phyloP scores from a whole-genome alignment of 495 filamentous ascomycete genomes.

The Podospora bellae-mahoneyi region DNA sequence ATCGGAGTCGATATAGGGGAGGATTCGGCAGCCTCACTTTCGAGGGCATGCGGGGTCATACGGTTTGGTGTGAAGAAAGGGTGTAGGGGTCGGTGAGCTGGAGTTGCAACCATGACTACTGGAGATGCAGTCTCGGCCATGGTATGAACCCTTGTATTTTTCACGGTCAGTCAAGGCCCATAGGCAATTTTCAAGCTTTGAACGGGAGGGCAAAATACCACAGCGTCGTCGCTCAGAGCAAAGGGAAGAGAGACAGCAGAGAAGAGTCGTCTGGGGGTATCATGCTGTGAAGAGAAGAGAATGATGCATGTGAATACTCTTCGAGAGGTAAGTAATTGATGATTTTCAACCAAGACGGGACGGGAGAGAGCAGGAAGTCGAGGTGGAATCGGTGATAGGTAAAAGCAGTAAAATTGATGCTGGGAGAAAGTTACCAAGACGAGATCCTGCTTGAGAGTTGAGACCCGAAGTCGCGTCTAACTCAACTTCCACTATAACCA shows the following conservation, averaged over 20 bases:
- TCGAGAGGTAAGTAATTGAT: too few relatives aligned
- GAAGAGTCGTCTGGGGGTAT: neutral
- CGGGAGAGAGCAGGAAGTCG: too few relatives aligned
- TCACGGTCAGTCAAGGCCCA: neutral
- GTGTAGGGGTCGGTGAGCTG: conserved; percentile 27
- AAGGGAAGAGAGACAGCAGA: neutral
- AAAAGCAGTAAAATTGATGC: neutral
- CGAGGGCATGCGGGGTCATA: neutral
- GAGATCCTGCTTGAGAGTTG: neutral
- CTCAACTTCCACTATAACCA: neutral
- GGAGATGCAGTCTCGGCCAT: conserved; percentile 27
- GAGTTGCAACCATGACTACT: conserved; percentile 1
- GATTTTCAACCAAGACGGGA: too few relatives aligned
- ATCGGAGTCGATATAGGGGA: neutral
- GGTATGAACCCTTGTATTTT: conserved; percentile 19
- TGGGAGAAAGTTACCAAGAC: neutral
- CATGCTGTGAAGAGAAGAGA: neutral
- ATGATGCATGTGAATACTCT: neutral
- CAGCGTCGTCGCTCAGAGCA: conserved; percentile 3
- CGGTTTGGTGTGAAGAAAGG: conserved; percentile 33
- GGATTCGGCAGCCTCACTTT: conserved; percentile 4
- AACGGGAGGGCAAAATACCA: neutral
- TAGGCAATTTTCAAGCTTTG: neutral
- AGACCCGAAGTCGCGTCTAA: neutral
- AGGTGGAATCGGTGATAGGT: neutral